Conservation (phyloP, 169 alveolate genomes). For the Plasmodium inui region DNA sequence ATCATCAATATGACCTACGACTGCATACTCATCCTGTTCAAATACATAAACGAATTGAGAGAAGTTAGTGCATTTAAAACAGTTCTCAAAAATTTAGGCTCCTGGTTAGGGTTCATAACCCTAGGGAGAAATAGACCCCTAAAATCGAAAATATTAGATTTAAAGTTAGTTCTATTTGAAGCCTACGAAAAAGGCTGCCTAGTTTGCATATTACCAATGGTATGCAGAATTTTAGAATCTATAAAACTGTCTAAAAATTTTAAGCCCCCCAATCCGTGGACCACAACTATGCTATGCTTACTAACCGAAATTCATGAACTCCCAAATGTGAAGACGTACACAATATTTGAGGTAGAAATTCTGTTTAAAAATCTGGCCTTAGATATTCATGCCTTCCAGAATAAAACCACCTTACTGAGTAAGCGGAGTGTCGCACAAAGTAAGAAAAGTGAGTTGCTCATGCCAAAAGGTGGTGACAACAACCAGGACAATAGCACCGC, state of each 20-base stretch:
- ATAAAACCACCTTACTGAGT: conserved; percentile 45
- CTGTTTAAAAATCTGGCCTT: conserved; percentile 88
- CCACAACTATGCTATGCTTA: conserved; percentile 87
- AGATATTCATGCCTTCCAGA: conserved; percentile 70
- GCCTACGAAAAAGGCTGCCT: conserved; percentile 89
- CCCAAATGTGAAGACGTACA: conserved; percentile 87
- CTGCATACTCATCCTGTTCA: conserved; percentile 88
- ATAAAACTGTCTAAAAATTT: conserved; percentile 85
- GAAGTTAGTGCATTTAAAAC: conserved; percentile 90
- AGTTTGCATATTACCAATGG: conserved; percentile 91
- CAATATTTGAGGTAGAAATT: conserved; percentile 93
- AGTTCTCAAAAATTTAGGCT: conserved; percentile 90
- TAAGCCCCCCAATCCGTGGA: conserved; percentile 96
- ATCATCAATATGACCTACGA: conserved; percentile 88
- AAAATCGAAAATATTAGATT: conserved; percentile 88
- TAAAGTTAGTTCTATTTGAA: conserved; percentile 88
- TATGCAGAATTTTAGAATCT: conserved; percentile 88
- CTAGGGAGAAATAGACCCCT: conserved; percentile 91
- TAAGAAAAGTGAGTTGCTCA: conserved; percentile 28
- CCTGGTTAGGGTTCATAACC: conserved; percentile 93
- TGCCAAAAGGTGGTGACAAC: not conserved
- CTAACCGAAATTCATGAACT: conserved; percentile 91
- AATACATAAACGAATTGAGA: conserved; percentile 84
- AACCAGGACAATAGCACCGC: not conserved
- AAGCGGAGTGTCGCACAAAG: conserved; percentile 15